Evolutionary conservation across 1,284 basidiomycete genomes (phyloP).

Genomic region (Xerocomus subilludens): DNA sequence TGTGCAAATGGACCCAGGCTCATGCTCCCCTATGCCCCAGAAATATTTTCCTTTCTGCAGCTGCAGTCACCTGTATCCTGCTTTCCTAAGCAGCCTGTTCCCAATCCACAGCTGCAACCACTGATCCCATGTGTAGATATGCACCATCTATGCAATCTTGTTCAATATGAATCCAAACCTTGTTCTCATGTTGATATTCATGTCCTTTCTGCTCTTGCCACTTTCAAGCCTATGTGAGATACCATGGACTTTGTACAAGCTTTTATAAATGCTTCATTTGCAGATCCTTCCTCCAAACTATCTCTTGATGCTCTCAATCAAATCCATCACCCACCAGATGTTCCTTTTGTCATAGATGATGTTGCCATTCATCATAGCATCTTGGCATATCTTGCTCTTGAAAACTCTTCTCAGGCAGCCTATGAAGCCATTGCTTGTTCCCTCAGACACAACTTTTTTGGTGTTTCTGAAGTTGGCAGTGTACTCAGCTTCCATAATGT

Average conservation of each 20-base stretch:
- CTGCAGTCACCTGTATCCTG: no score
- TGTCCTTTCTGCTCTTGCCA: neutral
- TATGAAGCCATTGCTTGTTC: conserved; percentile 17
- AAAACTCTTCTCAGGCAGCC: conserved; percentile 17
- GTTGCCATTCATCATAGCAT: conserved; percentile 9
- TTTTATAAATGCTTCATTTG: neutral
- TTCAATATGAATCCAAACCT: no score
- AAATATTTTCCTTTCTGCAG: no score
- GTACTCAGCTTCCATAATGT: conserved; percentile 18
- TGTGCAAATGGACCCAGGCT: no score
- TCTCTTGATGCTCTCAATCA: neutral
- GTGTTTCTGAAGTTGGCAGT: neutral
- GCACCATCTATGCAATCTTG: no score
- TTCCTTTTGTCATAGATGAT: conserved; percentile 5
- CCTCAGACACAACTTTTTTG: neutral
- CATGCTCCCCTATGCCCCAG: no score
- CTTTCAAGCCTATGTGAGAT: conserved; percentile 21
- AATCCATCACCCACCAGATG: neutral
- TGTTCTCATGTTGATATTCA: neutral
- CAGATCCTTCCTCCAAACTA: conserved; percentile 1
- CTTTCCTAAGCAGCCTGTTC: no score
- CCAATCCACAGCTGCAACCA: no score
- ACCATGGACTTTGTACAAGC: conserved; percentile 10
- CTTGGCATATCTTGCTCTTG: conserved; percentile 16
- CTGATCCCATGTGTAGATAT: no score